phyloP scores from a whole-genome alignment of 2,329 filamentous ascomycete species.

The Colletotrichum tropicale region DNA sequence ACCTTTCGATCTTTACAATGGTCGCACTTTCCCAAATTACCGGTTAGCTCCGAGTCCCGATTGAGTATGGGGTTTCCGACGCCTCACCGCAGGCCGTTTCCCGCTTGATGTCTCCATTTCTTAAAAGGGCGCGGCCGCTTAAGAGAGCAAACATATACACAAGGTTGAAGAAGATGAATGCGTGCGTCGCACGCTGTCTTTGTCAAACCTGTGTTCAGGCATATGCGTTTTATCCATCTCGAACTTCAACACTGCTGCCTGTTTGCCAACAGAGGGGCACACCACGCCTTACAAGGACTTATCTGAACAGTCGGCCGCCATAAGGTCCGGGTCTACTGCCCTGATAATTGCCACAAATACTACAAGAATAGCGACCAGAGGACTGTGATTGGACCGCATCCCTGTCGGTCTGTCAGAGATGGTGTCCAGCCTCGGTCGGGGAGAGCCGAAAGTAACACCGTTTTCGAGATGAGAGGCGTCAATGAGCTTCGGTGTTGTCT shows the following conservation, averaged over 20 bases:
- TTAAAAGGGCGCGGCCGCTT: too few species aligned
- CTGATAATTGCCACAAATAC: neutral
- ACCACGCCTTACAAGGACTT: neutral
- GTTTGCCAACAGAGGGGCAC: neutral
- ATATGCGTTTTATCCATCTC: neutral
- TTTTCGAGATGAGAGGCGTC: neutral
- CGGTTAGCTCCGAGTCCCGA: neutral
- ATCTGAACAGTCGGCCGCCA: neutral
- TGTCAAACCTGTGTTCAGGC: neutral
- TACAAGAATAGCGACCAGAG: neutral
- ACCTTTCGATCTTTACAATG: constrained; percentile 24
- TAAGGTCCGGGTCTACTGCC: neutral
- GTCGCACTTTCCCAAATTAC: neutral
- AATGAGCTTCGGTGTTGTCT: rapidly evolving
- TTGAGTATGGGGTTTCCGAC: neutral
- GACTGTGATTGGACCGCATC: neutral
- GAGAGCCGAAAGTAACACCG: neutral
- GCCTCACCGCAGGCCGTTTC: neutral
- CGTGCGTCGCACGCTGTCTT: neutral
- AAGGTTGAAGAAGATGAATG: neutral
- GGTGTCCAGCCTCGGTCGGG: neutral
- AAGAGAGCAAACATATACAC: neutral
- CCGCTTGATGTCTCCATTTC: neutral
- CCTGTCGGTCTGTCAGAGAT: neutral
- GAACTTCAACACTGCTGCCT: neutral